These are phyloP conservation scores for Catenaria anguillulae DNA, from an alignment of 371 early-diverging fungal species.

Conservation along the genomic window DNA sequence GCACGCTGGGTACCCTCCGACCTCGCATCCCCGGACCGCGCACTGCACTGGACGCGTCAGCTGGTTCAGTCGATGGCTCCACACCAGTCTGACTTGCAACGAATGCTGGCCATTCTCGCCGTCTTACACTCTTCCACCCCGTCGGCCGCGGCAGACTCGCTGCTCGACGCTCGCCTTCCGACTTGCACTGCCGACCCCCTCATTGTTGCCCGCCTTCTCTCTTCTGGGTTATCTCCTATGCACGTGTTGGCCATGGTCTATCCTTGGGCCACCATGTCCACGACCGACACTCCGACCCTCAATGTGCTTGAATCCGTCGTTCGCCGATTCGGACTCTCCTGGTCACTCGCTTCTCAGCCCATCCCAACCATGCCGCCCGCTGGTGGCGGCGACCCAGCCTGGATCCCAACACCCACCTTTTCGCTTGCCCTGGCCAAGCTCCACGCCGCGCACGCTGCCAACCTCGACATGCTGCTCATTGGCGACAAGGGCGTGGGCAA, in stretches of 20 bases:
- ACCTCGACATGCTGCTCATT: neutral
- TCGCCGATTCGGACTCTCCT: neutral
- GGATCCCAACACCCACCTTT: neutral
- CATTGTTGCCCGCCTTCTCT: neutral
- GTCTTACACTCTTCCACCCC: neutral
- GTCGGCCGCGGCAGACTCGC: no score
- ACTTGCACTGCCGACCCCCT: neutral
- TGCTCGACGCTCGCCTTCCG: neutral
- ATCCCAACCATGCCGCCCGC: neutral
- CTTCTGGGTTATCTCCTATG: neutral
- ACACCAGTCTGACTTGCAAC: neutral
- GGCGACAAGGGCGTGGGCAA: conserved; percentile 70
- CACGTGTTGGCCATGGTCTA: neutral
- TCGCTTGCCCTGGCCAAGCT: neutral
- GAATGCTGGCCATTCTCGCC: neutral
- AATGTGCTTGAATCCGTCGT: neutral
- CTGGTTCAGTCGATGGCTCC: neutral
- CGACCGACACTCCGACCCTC: neutral
- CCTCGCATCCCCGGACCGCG: neutral
- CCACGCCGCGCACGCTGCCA: neutral
- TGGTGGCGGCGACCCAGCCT: neutral
- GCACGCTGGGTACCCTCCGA: conserved; percentile 17
- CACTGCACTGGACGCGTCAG: neutral
- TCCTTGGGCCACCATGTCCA: neutral
- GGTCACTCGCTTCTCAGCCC: neutral